These are phyloP conservation scores for Voacanga thouarsii DNA, from an alignment of 257 asterid species.

Conservation along the genomic window DNA sequence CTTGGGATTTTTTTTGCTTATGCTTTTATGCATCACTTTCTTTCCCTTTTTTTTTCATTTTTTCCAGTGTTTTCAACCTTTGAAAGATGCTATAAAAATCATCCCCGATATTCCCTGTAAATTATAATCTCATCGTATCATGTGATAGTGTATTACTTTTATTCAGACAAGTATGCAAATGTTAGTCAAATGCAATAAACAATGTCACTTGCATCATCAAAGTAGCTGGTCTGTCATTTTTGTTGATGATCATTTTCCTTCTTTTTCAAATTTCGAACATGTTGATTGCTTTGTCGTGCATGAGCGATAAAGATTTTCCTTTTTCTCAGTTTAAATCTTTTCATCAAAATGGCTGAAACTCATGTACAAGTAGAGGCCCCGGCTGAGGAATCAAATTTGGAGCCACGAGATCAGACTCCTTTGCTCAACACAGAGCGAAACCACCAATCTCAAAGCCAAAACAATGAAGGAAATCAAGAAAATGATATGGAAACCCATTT, in stretches of 20 bases:
- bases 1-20: too few relatives aligned
- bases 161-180: background rate
- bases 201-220: background rate
- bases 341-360: conserved; percentile 47
- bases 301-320: background rate
- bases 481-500: conserved; percentile 40
- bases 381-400: conserved; percentile 38
- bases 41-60: too few relatives aligned
- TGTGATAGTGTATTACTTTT: background rate
- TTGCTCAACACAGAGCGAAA: conserved; percentile 33
- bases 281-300: background rate
- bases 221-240: background rate
- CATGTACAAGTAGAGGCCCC: conserved; percentile 34
- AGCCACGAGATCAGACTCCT: conserved; percentile 34
- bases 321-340: background rate
- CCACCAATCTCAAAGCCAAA: conserved; percentile 19
- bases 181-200: background rate
- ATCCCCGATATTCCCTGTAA: background rate
- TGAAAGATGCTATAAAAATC: background rate
- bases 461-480: conserved; percentile 28
- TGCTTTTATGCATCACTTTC: too few relatives aligned
- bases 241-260: background rate
- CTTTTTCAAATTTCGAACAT: background rate
- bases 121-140: background rate
- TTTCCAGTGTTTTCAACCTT: too few relatives aligned